Evolutionary conservation across 2,329 filamentous ascomycete genomes (phyloP).

Genomic region (Penicillium sp.): DNA sequence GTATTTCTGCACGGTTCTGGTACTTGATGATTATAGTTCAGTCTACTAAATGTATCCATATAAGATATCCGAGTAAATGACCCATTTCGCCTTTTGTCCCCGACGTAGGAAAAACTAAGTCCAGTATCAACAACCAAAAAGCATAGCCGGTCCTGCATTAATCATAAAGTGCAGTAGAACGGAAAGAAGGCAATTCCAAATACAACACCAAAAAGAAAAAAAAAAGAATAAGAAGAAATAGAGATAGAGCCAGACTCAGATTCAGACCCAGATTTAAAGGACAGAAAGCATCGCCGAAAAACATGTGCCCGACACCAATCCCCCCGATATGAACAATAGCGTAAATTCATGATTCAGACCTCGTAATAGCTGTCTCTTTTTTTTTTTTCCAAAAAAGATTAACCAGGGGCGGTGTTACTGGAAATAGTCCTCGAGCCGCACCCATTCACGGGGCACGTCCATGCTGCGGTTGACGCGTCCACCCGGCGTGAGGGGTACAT

Average conservation of each 20-base stretch:
- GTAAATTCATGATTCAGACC: conserved; percentile 24
- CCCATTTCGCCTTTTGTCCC: neutral
- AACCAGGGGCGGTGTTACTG: neutral
- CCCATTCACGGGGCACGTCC: conserved; percentile 60
- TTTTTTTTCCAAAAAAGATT: neutral
- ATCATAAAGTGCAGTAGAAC: neutral
- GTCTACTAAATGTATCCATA: neutral
- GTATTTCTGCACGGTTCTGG: neutral
- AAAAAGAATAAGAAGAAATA: neutral
- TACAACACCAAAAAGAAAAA: neutral
- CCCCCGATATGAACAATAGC: conserved; percentile 12
- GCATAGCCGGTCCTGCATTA: neutral
- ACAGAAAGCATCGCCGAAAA: conserved; percentile 3
- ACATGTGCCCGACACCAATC: conserved; percentile 4
- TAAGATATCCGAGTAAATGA: neutral
- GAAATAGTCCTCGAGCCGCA: conserved; percentile 37
- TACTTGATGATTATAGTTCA: neutral
- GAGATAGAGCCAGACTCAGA: neutral
- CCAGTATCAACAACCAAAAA: conserved; percentile 3
- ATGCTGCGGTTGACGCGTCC: conserved; percentile 62
- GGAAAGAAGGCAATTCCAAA: neutral
- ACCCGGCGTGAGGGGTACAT: conserved; percentile 63
- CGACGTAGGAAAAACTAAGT: neutral
- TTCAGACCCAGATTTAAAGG: neutral
- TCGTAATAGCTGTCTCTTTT: conserved; percentile 7